phyloP scores from a whole-genome alignment of 345 rosid species.

The Toxicodendron radicans region DNA sequence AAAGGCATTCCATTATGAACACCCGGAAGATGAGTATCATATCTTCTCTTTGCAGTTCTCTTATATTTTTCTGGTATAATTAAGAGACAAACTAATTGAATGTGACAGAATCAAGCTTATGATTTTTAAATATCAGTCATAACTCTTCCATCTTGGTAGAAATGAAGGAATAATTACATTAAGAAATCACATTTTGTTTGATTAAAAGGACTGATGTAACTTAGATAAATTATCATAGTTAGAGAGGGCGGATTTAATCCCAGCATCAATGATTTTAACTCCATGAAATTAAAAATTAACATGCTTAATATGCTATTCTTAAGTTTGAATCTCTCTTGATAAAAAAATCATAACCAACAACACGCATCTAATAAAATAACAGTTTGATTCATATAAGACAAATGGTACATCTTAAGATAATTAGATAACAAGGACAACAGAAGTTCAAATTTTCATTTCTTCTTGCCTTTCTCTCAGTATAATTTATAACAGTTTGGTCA shows the following conservation, averaged over 20 bases:
- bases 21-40: neutral
- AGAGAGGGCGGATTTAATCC: neutral
- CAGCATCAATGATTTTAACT: neutral
- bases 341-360: neutral
- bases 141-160: no score
- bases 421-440: neutral
- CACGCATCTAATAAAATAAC: neutral
- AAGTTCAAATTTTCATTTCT: neutral
- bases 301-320: neutral
- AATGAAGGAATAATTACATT: no score
- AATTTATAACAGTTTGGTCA: no score
- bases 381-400: neutral
- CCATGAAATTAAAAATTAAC: neutral
- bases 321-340: neutral
- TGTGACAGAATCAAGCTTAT: no score
- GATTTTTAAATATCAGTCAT: no score
- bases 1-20: neutral
- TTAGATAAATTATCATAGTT: neutral
- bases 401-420: neutral
- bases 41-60: neutral
- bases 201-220: no score
- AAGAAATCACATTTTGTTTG: no score
- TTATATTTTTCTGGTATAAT: neutral
- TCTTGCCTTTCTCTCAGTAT: neutral
- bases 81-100: neutral